These are phyloP conservation scores for Chrysophaeum taylorii DNA, from an alignment of 352 stramenopile genomes.

Conservation along the genomic window DNA sequence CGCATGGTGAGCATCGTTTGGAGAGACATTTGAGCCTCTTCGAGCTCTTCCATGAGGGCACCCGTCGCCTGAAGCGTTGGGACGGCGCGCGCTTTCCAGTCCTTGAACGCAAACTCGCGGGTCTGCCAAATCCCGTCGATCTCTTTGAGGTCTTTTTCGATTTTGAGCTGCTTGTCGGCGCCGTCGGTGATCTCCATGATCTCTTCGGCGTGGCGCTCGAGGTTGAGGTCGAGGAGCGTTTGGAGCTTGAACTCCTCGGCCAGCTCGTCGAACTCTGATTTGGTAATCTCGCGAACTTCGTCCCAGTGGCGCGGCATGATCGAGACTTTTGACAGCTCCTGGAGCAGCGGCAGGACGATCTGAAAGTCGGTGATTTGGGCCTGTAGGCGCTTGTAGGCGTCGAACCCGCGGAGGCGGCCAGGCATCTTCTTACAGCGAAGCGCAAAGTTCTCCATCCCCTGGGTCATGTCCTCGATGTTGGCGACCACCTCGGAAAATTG, in stretches of 20 bases:
- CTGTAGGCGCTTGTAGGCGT: slow-evolving; percentile 89
- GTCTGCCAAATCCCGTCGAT: slow-evolving; percentile 83
- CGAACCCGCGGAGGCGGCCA: slow-evolving; percentile 84
- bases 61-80: slow-evolving; percentile 88
- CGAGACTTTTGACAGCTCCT: slow-evolving; percentile 89
- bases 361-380: slow-evolving; percentile 96
- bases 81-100: slow-evolving; percentile 81
- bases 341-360: slow-evolving; percentile 83
- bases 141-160: slow-evolving; percentile 82
- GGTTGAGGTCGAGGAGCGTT: slow-evolving; percentile 62
- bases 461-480: slow-evolving; percentile 85
- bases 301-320: slow-evolving; percentile 92
- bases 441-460: slow-evolving; percentile 90
- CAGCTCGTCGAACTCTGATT: slow-evolving; percentile 79
- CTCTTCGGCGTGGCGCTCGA: slow-evolving; percentile 76
- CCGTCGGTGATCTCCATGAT: slow-evolving; percentile 95
- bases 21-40: slow-evolving; percentile 94
- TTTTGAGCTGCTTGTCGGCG: slow-evolving; percentile 94
- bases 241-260: slow-evolving; percentile 87
- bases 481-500: slow-evolving; percentile 84
- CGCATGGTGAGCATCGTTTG: slow-evolving; percentile 96
- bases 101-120: slow-evolving; percentile 86
- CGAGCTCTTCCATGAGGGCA: slow-evolving; percentile 87
- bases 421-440: slow-evolving; percentile 93
- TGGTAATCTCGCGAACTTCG: slow-evolving; percentile 85